Evolutionary conservation across 805 yeast genomes (phyloP).

Genomic region (Wickerhamiella sorbophila): DNA sequence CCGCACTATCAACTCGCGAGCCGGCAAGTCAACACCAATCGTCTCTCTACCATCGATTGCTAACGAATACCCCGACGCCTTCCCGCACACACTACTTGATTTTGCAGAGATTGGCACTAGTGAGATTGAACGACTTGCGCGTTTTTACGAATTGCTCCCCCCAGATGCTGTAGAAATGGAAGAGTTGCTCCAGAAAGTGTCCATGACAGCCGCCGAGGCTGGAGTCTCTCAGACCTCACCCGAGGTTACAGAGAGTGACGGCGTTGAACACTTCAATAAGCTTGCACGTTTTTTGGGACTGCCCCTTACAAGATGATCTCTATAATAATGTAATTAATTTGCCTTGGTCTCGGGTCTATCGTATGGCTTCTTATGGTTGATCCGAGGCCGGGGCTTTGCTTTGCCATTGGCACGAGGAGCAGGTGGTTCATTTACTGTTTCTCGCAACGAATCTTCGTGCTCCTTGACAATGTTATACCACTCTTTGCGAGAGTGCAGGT

Average conservation of each 20-base stretch:
- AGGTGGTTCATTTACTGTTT: neutral
- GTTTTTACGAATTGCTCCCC: conserved; percentile 64
- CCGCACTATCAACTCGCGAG: conserved; percentile 50
- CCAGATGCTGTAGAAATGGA: conserved; percentile 42
- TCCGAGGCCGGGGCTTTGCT: neutral
- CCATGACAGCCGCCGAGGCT: conserved; percentile 29
- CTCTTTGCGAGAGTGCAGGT: conserved; percentile 55
- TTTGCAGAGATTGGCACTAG: conserved; percentile 40
- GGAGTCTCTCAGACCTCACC: conserved; percentile 25
- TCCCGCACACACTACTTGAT: conserved; percentile 45
- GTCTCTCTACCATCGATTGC: conserved; percentile 67
- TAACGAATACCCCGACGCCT: conserved; percentile 51
- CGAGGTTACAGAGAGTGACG: conserved; percentile 23
- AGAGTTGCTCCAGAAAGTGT: conserved; percentile 31
- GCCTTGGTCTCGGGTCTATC: neutral
- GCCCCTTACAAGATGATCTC: neutral
- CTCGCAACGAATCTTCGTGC: conserved; percentile 20
- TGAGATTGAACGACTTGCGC: neutral
- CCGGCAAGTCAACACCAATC: conserved; percentile 32
- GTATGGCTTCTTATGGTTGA: neutral
- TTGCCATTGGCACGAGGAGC: neutral
- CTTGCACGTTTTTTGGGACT: conserved; percentile 60
- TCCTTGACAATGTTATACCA: conserved; percentile 46
- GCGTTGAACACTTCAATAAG: conserved; percentile 34
- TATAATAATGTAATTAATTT: no score